Evolutionary conservation across 164 flowering plant species (phyloP).

Genomic region (Vitis labrusca): DNA sequence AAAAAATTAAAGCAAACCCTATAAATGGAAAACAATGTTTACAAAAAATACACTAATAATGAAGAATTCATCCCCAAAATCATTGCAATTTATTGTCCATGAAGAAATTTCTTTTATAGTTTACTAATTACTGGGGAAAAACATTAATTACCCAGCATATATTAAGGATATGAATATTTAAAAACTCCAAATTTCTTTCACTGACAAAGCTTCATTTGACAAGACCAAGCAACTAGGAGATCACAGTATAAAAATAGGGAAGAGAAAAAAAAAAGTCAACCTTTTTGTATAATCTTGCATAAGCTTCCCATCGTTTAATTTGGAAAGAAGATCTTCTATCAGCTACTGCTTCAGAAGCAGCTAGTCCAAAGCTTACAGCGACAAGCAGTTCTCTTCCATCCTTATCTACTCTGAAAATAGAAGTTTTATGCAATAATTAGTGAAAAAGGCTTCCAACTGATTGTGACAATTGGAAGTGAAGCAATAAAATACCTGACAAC

Average conservation of each 20-base stretch:
- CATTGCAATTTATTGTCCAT: too few species aligned
- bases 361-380: slow-evolving; percentile 88
- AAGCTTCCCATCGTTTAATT: slow-evolving; percentile 83
- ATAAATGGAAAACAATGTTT: too few species aligned
- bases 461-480: background rate
- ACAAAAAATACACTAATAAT: too few species aligned
- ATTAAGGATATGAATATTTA: too few species aligned
- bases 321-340: slow-evolving; percentile 79
- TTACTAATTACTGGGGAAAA: too few species aligned
- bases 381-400: slow-evolving; percentile 88
- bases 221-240: too few species aligned
- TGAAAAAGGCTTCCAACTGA: background rate
- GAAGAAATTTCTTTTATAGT: too few species aligned
- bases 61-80: too few species aligned
- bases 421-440: slow-evolving; percentile 9
- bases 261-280: slow-evolving; percentile 32
- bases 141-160: too few species aligned
- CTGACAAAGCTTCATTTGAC: too few species aligned
- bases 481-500: slow-evolving; percentile 53
- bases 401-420: slow-evolving; percentile 67
- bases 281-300: slow-evolving; percentile 88
- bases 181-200: too few species aligned
- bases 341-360: slow-evolving; percentile 93
- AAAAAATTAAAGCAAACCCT: too few species aligned
- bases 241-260: background rate